Evolutionary conservation across 2,329 filamentous ascomycete species (phyloP).

Genomic region (Neoscytalidium dimidiatum): DNA sequence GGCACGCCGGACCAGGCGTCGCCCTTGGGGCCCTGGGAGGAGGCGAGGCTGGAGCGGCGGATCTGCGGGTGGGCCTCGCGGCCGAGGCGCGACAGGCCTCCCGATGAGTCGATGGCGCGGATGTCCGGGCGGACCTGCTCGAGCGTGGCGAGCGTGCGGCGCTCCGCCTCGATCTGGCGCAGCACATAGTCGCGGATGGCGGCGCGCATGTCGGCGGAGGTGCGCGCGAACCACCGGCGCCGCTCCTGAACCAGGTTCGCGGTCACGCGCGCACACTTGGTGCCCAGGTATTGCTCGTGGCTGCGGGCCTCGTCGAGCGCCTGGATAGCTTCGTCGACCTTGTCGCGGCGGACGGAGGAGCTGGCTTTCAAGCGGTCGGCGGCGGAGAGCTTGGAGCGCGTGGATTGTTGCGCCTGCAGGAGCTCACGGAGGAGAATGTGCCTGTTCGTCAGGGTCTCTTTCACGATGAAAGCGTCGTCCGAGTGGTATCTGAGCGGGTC

Average conservation of each 20-base stretch:
- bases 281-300: constrained; percentile 76
- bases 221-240: constrained; percentile 86
- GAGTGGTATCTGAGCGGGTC: constrained; percentile 95
- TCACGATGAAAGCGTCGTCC: constrained; percentile 94
- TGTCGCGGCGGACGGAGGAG: constrained; percentile 85
- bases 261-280: constrained; percentile 88
- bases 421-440: constrained; percentile 95
- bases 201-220: constrained; percentile 76
- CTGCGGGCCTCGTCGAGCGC: constrained; percentile 84
- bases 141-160: constrained; percentile 86
- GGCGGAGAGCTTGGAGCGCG: constrained; percentile 78
- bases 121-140: constrained; percentile 93
- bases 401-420: constrained; percentile 83
- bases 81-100: constrained; percentile 85
- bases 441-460: constrained; percentile 95
- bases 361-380: constrained; percentile 87
- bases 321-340: constrained; percentile 96
- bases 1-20: constrained; percentile 97
- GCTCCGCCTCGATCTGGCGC: constrained; percentile 92
- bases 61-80: constrained; percentile 79
- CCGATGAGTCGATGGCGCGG: constrained; percentile 85
- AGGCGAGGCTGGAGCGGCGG: constrained; percentile 75
- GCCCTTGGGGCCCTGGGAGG: constrained; percentile 94
- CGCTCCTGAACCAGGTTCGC: constrained; percentile 86
- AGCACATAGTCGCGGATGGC: constrained; percentile 91